Evolutionary conservation across 768 basidiomycete genomes (phyloP), one percentile per base, ranked within the genome.

Genomic region (Paxillus rubicundulus): DNA sequence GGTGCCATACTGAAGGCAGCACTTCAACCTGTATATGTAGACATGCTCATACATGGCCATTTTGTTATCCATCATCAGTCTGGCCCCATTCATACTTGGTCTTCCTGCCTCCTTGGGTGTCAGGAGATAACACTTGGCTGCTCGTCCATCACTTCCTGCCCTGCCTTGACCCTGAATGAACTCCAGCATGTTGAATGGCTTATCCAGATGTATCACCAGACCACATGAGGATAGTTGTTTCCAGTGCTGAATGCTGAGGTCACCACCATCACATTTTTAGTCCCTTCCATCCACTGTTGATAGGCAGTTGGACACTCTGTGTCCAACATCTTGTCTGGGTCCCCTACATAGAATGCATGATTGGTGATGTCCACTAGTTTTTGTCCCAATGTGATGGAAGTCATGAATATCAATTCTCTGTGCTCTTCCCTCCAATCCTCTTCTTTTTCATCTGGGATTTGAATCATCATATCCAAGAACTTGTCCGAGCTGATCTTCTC

Each of bases 131-230:
- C n/a, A n/a, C n/a, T n/a, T n/a, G 1, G 46, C 46, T 2, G 17
- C 28, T 9, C 20, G 28, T 20, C 50, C 56, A 46, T 65, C 63
- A 0, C 62, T 18, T 0, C 65, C 65, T 3, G 48, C 62, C 5
- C 65, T 40, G 0, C 52, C 56, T 6, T 54, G 40, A 39, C 60
- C 61, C 46, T 67, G 66, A 6, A 52, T 52, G 20, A 52, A 59
- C 8, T 37, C 30, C 2, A 51, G 42, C 55, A 63, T 59, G 28
- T 66, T 60, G 13, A 49, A 54, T 0, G 66, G 66, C 0, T 45
- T 55, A 1, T 56, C 54, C 7, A 41, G 21, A 44, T 66, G 63
- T 2, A 65, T 50, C 0, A 61, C 55, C 1, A 62, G 39, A 5
- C 56, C 5, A 64, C 59, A 10, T 52, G 46, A 0, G 60, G 28